Percentiles rank a stretch among this genome's conserved stretches.
Conservation (phyloP, 1,284 basidiomycete species). For the Athelia psychrophila region DNA sequence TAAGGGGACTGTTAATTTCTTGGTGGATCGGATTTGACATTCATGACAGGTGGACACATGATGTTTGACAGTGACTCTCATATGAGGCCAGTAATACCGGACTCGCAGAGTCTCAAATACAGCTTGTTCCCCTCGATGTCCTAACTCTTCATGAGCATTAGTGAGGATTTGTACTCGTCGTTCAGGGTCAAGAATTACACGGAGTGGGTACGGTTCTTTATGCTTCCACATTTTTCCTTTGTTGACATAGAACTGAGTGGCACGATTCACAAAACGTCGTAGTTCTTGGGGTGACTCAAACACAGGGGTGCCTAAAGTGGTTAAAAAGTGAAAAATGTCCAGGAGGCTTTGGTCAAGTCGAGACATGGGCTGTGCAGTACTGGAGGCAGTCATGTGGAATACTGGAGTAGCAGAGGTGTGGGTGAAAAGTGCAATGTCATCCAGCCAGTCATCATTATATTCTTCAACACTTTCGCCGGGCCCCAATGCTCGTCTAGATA, state of each 20-base stretch:
- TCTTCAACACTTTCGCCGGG: slow-evolving; percentile 5
- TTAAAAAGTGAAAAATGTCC: background rate
- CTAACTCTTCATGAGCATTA: too few relatives aligned
- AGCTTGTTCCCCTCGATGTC: slow-evolving; percentile 7
- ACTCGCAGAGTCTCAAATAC: slow-evolving; percentile 7
- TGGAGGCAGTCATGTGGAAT: too few relatives aligned
- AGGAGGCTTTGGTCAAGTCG: background rate
- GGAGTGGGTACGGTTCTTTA: too few relatives aligned
- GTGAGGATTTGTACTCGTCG: too few relatives aligned
- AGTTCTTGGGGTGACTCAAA: slow-evolving; percentile 3
- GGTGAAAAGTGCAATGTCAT: slow-evolving; percentile 18
- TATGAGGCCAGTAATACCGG: slow-evolving; percentile 26
- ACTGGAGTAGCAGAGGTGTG: too few relatives aligned
- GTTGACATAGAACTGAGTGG: slow-evolving; percentile 9
- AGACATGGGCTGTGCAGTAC: too few relatives aligned
- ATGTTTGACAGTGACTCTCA: slow-evolving; percentile 26
- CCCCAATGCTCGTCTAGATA: slow-evolving; percentile 21
- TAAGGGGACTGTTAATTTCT: slow-evolving; percentile 27
- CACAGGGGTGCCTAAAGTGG: background rate
- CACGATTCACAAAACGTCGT: slow-evolving; percentile 4
- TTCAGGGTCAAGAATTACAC: too few relatives aligned
- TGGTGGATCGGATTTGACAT: slow-evolving; percentile 28
- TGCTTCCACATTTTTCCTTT: slow-evolving; percentile 11
- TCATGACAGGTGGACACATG: slow-evolving; percentile 32
- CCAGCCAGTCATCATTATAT: slow-evolving; percentile 30